Evolutionary conservation across 441 rosid species (phyloP), one percentile per base, ranked within the genome.

Genomic region (Syzygium syzygioides): DNA sequence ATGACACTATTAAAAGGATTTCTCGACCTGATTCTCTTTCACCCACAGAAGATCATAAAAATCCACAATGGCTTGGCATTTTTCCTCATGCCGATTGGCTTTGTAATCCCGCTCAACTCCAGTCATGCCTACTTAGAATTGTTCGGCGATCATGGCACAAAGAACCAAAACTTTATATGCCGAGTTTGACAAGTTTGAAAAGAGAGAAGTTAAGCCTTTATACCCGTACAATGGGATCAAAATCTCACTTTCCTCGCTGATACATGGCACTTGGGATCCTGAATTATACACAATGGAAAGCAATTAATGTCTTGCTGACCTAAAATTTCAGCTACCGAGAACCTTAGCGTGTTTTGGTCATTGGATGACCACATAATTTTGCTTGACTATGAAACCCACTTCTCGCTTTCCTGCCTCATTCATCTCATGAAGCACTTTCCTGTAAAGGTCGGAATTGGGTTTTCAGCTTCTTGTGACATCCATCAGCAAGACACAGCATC

Each of bases 311-410:
- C 20, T 54, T 17, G 56, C 3, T 17, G 20, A 17, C 56, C 56
- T 1, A 54, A 6, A 54, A 1, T 57, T 57, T 12, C 12, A 0
- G 28, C 9, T 1, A 0, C 15, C 32, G 3, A 28, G 11, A 12
- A 12, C 17, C 68, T 28, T 10, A 15, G 68, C 1, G 6, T 14
- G 34, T n/a, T 62, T 62, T 62, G 1, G 2, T 28, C 68, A 6
- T 62, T n/a, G 4, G 34, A n/a, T 6, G 9, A 62, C 10, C 0
- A 3, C 34, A 62, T 10, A 14, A 1, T 12, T n/a, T 62, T 1
- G 34, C 2, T 60, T 1, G 68, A n/a, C 34, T 62, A 26, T n/a
- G n/a, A n/a, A 14, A 62, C 34, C 19, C 6, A n/a, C 19, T 6
- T 62, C 28, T 1, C 2, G 9, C 34, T 62, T 6, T 0, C 68